A percentile compares a stretch with the other conserved stretches of the same genome.
Evolutionary conservation across 1,284 basidiomycete genomes (phyloP).

Genomic region (Ceratobasidium sp.): DNA sequence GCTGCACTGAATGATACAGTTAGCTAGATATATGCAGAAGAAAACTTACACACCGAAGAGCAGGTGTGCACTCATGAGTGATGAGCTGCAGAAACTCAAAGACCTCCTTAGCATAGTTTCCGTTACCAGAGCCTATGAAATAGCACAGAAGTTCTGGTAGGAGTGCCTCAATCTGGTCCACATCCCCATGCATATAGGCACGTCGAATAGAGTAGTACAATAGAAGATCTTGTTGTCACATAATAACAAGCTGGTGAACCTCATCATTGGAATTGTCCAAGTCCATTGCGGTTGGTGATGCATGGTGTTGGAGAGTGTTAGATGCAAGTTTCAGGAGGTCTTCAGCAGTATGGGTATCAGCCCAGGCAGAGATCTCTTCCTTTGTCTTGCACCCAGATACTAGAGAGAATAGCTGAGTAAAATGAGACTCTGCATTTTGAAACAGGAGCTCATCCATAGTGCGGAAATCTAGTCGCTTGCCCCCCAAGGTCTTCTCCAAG

Average conservation of each 20-base stretch:
- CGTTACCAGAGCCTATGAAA: constrained; percentile 1
- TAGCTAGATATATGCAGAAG: not conserved
- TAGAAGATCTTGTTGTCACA: constrained; percentile 1
- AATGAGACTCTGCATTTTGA: not conserved
- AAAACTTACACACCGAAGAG: not conserved
- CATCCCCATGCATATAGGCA: not conserved
- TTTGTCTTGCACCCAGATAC: not conserved
- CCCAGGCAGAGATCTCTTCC: not conserved
- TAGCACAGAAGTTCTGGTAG: not conserved
- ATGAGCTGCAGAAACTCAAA: not conserved
- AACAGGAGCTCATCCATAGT: not conserved
- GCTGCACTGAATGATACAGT: not conserved
- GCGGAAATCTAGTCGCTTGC: not conserved
- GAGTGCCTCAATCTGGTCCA: not conserved
- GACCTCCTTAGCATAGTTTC: constrained; percentile 13
- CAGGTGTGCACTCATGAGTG: not conserved
- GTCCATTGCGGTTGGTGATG: not conserved
- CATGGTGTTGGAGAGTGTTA: not conserved
- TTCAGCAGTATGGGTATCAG: not conserved
- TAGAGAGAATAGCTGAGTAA: not conserved
- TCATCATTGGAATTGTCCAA: not conserved
- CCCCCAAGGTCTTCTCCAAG: not conserved
- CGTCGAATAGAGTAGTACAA: not conserved
- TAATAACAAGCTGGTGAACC: not conserved
- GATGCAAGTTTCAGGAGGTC: not conserved